Base-by-base conservation (phyloP, 805 yeast genomes). In the Lipomyces sp. region DNA sequence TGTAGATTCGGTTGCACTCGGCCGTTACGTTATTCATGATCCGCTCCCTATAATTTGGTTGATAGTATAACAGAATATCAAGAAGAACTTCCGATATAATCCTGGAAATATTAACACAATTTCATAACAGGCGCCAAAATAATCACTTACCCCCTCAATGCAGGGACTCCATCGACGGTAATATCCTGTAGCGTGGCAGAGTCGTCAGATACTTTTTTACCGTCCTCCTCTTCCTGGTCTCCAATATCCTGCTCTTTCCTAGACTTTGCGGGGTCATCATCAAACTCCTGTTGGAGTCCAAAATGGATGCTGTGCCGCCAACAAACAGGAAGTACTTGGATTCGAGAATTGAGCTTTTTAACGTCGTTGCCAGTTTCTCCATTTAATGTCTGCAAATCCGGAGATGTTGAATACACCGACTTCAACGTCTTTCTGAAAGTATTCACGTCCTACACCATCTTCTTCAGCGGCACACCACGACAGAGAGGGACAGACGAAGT, bases 311-410 rank as follows among this genome's bases (percentile, higher is more conserved):
- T 84, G 73, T 91, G 90, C 70, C 99, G 83, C 99, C 99, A 94
- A 4, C 94, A 83, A 8, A 94, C 89, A 0, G 99, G 99, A 15
- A 94, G 80, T 0, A 92, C 92, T 77, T 94, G 98, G 35, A 90
- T 83, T 48, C 85, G 82, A 71, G 88, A 64, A 54, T 75, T 73
- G 4, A 53, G 45, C 59, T 59, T 59, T 45, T 45, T 33, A 24
- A 61, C 24, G 5, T 59, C 66, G 13, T 35, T 29, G 3, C 30
- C 70, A 24, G 64, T 42, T 11, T 61, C 60, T 8, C 68, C 72
- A 29, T 69, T 69, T 11, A 70, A 63, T 3, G 68, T 50, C 56
- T 69, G 73, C 48, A 70, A 37, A n/a, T 70, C 70, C 1, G 69
- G 63, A 1, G 73, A 70, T 24, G 45, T 29, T n/a, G 65, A 45